Percentiles rank a stretch among this genome's conserved stretches.
Conservation (phyloP, 768 basidiomycete genomes). For the Tylopilus rubrobrunneus region DNA sequence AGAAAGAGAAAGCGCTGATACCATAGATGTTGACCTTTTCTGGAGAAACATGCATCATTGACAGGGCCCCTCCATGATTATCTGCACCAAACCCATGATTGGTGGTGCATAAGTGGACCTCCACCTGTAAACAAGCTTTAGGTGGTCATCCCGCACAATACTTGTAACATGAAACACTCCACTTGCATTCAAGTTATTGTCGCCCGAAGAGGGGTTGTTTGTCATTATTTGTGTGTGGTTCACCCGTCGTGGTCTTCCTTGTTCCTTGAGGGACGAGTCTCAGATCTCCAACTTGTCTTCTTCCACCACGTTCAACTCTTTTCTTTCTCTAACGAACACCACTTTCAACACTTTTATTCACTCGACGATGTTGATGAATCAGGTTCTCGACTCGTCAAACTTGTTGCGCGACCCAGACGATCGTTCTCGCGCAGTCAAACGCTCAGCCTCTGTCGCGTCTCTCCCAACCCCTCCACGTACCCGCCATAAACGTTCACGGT, state of each 20-base stretch:
- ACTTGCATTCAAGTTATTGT: neutral
- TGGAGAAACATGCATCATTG: no score
- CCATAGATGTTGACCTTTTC: no score
- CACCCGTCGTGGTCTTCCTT: slow-evolving; percentile 8
- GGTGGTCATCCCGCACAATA: no score
- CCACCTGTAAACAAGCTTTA: no score
- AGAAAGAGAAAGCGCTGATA: no score
- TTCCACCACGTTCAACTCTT: slow-evolving; percentile 20
- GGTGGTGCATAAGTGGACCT: no score
- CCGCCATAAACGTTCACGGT: slow-evolving; percentile 43
- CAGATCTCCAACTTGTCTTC: slow-evolving; percentile 14
- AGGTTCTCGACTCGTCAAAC: slow-evolving; percentile 33
- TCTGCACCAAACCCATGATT: no score
- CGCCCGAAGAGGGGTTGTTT: neutral
- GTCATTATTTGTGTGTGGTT: slow-evolving; percentile 1
- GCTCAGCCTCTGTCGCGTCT: slow-evolving; percentile 60
- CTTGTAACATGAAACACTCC: neutral
- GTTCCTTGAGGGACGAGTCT: slow-evolving; percentile 3
- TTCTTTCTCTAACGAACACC: neutral
- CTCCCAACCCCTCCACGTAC: slow-evolving; percentile 68
- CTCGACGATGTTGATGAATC: slow-evolving; percentile 29
- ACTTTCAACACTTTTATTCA: neutral
- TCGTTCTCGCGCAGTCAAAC: slow-evolving; percentile 44
- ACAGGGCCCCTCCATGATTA: no score
- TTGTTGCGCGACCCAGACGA: slow-evolving; percentile 12